Evolutionary conservation across 2,329 filamentous ascomycete species (phyloP).

Genomic region (Dactylonectria macrodidyma): DNA sequence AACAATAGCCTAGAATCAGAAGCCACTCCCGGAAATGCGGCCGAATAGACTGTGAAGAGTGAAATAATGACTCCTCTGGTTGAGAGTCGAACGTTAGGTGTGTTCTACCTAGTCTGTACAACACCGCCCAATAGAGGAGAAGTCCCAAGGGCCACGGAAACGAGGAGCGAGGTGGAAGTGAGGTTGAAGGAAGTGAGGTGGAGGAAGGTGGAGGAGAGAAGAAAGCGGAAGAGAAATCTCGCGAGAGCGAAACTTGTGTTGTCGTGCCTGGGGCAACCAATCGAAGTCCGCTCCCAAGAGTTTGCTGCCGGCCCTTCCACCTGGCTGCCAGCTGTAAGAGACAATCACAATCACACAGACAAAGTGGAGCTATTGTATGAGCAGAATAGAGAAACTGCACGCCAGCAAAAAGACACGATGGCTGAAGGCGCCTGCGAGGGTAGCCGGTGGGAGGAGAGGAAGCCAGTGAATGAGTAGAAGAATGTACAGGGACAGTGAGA

Average conservation of each 20-base stretch:
- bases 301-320: background rate
- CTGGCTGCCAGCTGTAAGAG: slow-evolving; percentile 22
- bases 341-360: background rate
- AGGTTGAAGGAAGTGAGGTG: background rate
- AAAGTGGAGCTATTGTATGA: background rate
- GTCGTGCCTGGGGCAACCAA: slow-evolving; percentile 13
- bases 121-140: background rate
- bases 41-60: background rate
- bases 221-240: background rate
- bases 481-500: background rate
- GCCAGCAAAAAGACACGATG: background rate
- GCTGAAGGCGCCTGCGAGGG: background rate
- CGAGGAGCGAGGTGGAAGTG: background rate
- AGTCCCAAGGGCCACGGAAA: too few relatives aligned
- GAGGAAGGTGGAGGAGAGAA: slow-evolving; percentile 14
- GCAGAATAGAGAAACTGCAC: background rate
- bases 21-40: background rate
- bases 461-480: background rate
- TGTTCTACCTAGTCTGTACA: background rate
- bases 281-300: background rate
- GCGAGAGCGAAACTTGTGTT: slow-evolving; percentile 8
- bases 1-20: background rate
- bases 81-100: background rate
- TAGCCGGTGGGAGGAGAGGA: background rate
- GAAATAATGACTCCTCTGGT: background rate